A percentile compares a stretch with the other conserved stretches of the same genome.
phyloP scores from a whole-genome alignment of 2,329 filamentous ascomycete genomes.

The Fusarium udum region DNA sequence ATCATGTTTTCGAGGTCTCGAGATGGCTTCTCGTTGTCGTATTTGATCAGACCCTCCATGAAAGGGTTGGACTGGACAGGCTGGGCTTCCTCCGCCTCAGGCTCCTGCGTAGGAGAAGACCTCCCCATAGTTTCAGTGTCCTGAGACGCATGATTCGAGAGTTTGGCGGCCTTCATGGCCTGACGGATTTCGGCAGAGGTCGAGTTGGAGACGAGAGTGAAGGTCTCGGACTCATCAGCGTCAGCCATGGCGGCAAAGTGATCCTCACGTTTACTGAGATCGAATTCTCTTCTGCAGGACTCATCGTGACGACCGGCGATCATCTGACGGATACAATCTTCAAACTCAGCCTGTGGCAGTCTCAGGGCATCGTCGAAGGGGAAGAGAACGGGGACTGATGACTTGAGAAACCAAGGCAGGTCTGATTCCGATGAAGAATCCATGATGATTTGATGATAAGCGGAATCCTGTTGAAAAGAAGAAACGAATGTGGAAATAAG shows the following conservation, averaged over 20 bases:
- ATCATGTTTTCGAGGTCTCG: slow-evolving; percentile 54
- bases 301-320: slow-evolving; percentile 30
- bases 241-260: slow-evolving; percentile 18
- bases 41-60: slow-evolving; percentile 47
- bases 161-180: slow-evolving; percentile 18
- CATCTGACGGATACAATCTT: slow-evolving; percentile 45
- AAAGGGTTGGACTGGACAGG: slow-evolving; percentile 42
- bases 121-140: background rate
- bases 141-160: slow-evolving; percentile 7
- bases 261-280: background rate
- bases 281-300: background rate
- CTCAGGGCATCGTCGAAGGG: slow-evolving; percentile 50
- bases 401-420: slow-evolving; percentile 52
- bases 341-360: slow-evolving; percentile 47
- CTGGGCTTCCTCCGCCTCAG: background rate
- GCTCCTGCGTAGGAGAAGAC: background rate
- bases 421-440: slow-evolving; percentile 31
- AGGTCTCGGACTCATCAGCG: slow-evolving; percentile 36
- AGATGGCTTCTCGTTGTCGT: slow-evolving; percentile 15
- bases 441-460: slow-evolving; percentile 24
- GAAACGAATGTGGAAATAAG: background rate
- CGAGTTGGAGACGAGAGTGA: slow-evolving; percentile 42
- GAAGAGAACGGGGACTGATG: slow-evolving; percentile 51
- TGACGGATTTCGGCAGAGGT: slow-evolving; percentile 40
- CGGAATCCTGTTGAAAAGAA: background rate